phyloP scores from a whole-genome alignment of 192 early-diverging fungal genomes.

The Umbelopsis isabellina region DNA sequence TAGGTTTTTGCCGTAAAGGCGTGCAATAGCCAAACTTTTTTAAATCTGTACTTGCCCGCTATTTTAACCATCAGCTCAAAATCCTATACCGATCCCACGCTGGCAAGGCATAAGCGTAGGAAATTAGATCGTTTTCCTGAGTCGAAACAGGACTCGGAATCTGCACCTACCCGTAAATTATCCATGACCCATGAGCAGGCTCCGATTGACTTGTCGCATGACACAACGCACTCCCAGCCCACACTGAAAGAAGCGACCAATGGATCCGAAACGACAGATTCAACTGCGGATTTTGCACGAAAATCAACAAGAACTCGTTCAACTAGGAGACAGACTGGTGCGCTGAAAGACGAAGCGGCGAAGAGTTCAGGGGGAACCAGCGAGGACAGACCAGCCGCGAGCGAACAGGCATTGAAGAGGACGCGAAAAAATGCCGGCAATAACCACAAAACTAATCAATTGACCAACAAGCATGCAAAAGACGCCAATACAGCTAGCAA shows the following conservation, averaged over 20 bases:
- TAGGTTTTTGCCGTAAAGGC: neutral
- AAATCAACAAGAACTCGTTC: too few relatives aligned
- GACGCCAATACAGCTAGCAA: neutral
- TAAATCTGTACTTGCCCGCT: neutral
- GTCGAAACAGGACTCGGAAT: neutral
- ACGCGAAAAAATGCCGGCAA: constrained; percentile 6
- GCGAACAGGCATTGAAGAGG: neutral
- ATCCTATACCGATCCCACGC: constrained; percentile 13
- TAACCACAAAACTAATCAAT: neutral
- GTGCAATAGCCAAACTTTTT: neutral
- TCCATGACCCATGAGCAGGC: constrained; percentile 13
- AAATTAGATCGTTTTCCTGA: constrained; percentile 22
- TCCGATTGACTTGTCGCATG: neutral
- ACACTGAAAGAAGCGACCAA: too few relatives aligned
- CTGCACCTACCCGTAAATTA: neutral
- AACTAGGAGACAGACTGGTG: neutral
- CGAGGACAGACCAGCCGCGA: neutral
- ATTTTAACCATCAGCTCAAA: constrained; percentile 19
- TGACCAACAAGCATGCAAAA: neutral
- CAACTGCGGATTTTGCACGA: too few relatives aligned
- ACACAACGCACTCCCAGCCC: too few relatives aligned
- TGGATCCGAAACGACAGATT: too few relatives aligned
- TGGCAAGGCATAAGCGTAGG: constrained; percentile 21
- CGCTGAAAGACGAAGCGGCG: neutral
- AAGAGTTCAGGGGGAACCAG: neutral